Evolutionary conservation across 1,284 basidiomycete species (phyloP), one percentile per base, ranked within the genome.

Genomic region (Chiua sp.): DNA sequence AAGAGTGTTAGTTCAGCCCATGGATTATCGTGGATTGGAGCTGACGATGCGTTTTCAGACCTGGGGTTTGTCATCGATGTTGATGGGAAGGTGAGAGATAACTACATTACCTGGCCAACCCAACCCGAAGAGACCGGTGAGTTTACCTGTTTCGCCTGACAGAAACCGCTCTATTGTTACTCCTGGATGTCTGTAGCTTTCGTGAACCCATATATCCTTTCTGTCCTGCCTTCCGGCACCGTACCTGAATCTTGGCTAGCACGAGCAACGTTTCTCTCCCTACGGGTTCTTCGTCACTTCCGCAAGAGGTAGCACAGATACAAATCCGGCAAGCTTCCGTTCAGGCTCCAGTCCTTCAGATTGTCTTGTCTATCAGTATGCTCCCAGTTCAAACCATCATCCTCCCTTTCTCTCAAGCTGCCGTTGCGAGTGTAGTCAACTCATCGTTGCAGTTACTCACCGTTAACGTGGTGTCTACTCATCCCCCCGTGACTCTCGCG

Each of bases 161-260:
- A 23, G 33, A 55, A 49, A 37, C 7, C 3, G 2, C 42, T 39
- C 0, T 7, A 28, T 51, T 10, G 15, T 57, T 33, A 44, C 20
- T 12, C 3, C 28, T 46, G 32, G 28, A 37, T 7, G 3, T 35
- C 10, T 42, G 48, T 58, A 93, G 94, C 88, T 1, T 92, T 88
- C 62, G 79, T 92, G 39, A 91, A 89, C 66, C 96, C 96, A 1
- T 97, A 95, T 71, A 82, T 98, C 44, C 86, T 97, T 69, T 88
- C 93, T 1, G 79, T 92, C 13, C 79, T 96, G 7, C 90, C 94
- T 1, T 77, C 89, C 0, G 87, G 88, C 2, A 80, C 86, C 2
- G 80, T 89, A 3, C 80, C 87, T 3, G 72, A 73, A 51, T 16
- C 8, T 18, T 56, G 22, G 44, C 33, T 53, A 47, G 55, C 33